phyloP scores from a whole-genome alignment of 805 yeast species.

The Candida insectalens region DNA sequence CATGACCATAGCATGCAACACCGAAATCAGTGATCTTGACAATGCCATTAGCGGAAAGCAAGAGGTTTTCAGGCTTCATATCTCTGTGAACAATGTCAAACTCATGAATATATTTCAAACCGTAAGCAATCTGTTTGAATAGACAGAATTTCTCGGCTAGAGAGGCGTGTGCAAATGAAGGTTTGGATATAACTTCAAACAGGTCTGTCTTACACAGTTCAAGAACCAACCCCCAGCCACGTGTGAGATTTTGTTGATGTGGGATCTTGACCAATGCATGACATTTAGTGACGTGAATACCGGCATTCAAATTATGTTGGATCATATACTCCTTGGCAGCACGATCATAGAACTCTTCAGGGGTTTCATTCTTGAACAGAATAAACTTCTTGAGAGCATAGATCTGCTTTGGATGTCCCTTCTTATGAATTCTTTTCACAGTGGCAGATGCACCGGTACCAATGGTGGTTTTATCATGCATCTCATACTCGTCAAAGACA shows the following conservation, averaged over 20 bases:
- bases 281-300: constrained; percentile 58
- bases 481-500: constrained; percentile 48
- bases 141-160: constrained; percentile 51
- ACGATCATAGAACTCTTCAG: constrained; percentile 63
- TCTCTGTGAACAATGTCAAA: constrained; percentile 87
- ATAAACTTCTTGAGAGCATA: constrained; percentile 66
- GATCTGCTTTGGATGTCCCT: constrained; percentile 30
- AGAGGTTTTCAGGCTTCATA: constrained; percentile 85
- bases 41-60: constrained; percentile 47
- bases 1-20: constrained; percentile 65
- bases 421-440: constrained; percentile 42
- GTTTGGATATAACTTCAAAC: constrained; percentile 45
- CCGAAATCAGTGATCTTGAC: constrained; percentile 92
- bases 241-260: constrained; percentile 37
- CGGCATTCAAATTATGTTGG: constrained; percentile 43
- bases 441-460: constrained; percentile 75
- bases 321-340: constrained; percentile 64
- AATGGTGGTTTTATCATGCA: constrained; percentile 38
- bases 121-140: constrained; percentile 65
- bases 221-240: constrained; percentile 79
- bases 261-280: constrained; percentile 49
- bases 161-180: constrained; percentile 50
- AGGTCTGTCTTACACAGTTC: constrained; percentile 56
- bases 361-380: constrained; percentile 53
- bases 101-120: constrained; percentile 60